A percentile compares a stretch with the other conserved stretches of the same genome.
phyloP scores from a whole-genome alignment of 768 basidiomycete species.

The Lentinula guzmanii region DNA sequence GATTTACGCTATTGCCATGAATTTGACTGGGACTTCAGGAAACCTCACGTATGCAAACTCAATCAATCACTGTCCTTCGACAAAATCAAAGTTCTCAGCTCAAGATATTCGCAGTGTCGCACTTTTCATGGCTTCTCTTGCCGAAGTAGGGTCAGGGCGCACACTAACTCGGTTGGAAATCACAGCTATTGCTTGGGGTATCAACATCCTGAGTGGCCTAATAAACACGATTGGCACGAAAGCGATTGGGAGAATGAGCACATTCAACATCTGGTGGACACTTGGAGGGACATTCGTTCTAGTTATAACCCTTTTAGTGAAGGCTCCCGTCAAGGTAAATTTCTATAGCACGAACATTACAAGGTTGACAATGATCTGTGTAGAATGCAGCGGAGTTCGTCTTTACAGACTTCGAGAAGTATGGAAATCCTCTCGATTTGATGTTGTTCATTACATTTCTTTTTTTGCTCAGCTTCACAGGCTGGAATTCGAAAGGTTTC shows the following conservation, averaged over 20 bases:
- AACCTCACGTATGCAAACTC: conserved; percentile 37
- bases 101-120: conserved; percentile 30
- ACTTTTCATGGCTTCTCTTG: conserved; percentile 48
- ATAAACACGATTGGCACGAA: conserved; percentile 53
- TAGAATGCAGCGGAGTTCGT: conserved; percentile 49
- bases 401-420: conserved; percentile 55
- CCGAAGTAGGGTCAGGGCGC: conserved; percentile 40
- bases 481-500: conserved; percentile 47
- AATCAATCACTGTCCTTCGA: neutral
- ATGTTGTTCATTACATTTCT: neutral
- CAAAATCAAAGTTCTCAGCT: neutral
- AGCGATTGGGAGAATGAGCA: conserved; percentile 49
- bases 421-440: conserved; percentile 1
- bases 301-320: conserved; percentile 51
- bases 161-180: conserved; percentile 43
- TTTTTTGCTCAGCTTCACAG: conserved; percentile 37
- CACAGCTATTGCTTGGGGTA: conserved; percentile 49
- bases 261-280: conserved; percentile 58
- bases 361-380: neutral
- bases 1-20: conserved; percentile 57
- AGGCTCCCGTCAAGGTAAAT: conserved; percentile 45
- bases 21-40: conserved; percentile 53
- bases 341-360: neutral
- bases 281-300: conserved; percentile 51
- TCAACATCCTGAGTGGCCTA: conserved; percentile 48